Conservation (phyloP, 305 asterid genomes). For the Solanum chacoense region DNA sequence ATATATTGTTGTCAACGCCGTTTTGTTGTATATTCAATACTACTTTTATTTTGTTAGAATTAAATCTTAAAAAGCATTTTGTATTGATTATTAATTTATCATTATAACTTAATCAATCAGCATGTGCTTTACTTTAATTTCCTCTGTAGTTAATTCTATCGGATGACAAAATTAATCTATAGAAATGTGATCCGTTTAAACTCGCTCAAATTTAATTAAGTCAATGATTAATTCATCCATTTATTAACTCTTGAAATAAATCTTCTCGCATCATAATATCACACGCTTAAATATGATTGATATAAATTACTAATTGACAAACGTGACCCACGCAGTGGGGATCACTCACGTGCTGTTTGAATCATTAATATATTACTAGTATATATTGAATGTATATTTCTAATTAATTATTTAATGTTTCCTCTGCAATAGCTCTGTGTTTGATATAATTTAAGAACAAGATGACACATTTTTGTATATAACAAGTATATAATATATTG, state of each 20-base stretch:
- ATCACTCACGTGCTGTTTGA: background rate
- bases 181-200: no score
- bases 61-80: background rate
- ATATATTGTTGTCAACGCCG: background rate
- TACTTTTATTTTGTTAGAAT: background rate
- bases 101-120: background rate
- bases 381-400: background rate
- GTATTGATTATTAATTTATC: background rate
- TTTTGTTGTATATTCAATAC: background rate
- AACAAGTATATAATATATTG: background rate
- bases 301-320: background rate
- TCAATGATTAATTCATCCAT: no score
- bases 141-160: background rate
- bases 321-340: no score
- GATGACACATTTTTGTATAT: background rate
- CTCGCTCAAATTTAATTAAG: no score
- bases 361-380: background rate
- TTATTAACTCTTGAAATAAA: no score
- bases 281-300: background rate
- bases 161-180: no score
- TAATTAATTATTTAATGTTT: background rate
- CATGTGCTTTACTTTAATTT: background rate
- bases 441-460: background rate
- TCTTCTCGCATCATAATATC: background rate
- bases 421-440: background rate